phyloP scores from a whole-genome alignment of 1,139 yeast species.

The Meyerozyma sp. region DNA sequence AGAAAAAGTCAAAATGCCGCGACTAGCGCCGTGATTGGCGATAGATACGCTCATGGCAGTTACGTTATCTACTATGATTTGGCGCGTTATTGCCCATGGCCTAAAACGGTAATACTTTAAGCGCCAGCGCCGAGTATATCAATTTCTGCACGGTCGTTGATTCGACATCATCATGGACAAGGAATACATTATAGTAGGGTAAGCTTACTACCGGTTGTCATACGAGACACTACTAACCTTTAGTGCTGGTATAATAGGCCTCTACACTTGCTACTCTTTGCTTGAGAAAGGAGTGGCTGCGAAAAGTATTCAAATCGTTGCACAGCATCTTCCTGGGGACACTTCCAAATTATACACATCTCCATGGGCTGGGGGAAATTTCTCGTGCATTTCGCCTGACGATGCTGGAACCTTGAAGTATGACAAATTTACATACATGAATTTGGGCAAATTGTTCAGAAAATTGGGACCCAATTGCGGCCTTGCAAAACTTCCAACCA shows the following conservation, averaged over 20 bases:
- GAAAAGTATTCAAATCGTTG: constrained; percentile 11
- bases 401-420: constrained; percentile 3
- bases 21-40: too few relatives aligned
- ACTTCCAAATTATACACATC: constrained; percentile 16
- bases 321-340: constrained; percentile 20
- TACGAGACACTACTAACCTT: constrained; percentile 2
- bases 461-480: constrained; percentile 9
- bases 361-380: constrained; percentile 21
- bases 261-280: constrained; percentile 25
- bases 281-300: constrained; percentile 13
- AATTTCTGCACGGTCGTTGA: too few relatives aligned
- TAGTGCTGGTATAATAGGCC: constrained; percentile 68
- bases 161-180: not conserved
- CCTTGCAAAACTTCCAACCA: not conserved
- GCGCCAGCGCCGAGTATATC: too few relatives aligned
- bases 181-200: constrained; percentile 28
- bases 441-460: constrained; percentile 8
- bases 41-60: too few relatives aligned
- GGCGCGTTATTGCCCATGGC: too few relatives aligned
- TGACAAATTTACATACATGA: constrained; percentile 13
- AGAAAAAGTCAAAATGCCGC: too few relatives aligned
- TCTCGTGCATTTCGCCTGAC: constrained; percentile 7
- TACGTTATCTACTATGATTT: too few relatives aligned
- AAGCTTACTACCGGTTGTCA: constrained; percentile 11
- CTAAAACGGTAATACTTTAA: too few relatives aligned